Evolutionary conservation across 768 basidiomycete genomes (phyloP).

Genomic region (Tricholoma hemisulphureum): DNA sequence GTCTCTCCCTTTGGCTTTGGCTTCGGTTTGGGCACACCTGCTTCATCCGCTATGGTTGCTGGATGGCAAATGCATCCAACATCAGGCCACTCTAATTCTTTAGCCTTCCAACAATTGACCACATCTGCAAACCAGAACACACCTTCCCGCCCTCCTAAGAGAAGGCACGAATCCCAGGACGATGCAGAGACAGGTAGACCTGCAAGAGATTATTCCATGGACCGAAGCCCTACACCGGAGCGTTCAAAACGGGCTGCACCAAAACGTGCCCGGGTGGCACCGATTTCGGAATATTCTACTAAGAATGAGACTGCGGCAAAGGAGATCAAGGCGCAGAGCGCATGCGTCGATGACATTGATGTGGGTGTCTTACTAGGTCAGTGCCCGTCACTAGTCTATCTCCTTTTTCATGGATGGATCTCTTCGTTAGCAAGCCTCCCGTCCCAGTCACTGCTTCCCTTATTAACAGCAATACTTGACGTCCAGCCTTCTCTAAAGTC

Average conservation of each 20-base stretch:
- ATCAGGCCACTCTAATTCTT: constrained; percentile 48
- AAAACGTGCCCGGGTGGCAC: constrained; percentile 58
- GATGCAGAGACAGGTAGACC: constrained; percentile 43
- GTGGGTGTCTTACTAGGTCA: constrained; percentile 78
- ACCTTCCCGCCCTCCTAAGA: constrained; percentile 50
- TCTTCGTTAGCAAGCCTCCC: constrained; percentile 69
- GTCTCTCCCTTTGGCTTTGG: constrained; percentile 72
- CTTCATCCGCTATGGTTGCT: constrained; percentile 41
- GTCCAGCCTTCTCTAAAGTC: constrained; percentile 71
- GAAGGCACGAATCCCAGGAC: constrained; percentile 70
- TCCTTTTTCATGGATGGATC: constrained; percentile 13
- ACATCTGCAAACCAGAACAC: constrained; percentile 47
- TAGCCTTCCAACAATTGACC: constrained; percentile 55
- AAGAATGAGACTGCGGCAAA: constrained; percentile 46
- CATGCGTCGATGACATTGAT: constrained; percentile 62
- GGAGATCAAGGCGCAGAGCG: constrained; percentile 43
- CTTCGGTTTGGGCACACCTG: constrained; percentile 54
- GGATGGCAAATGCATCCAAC: constrained; percentile 48
- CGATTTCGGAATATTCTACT: constrained; percentile 26
- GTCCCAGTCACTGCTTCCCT: constrained; percentile 69
- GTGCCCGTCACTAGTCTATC: constrained; percentile 22
- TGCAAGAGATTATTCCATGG: constrained; percentile 68
- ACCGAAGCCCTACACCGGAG: constrained; percentile 82
- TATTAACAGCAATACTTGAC: constrained; percentile 66
- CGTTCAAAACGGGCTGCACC: constrained; percentile 66